Conservation (phyloP, 331 rosid genomes). For the Rhamnella rubrinervis region DNA sequence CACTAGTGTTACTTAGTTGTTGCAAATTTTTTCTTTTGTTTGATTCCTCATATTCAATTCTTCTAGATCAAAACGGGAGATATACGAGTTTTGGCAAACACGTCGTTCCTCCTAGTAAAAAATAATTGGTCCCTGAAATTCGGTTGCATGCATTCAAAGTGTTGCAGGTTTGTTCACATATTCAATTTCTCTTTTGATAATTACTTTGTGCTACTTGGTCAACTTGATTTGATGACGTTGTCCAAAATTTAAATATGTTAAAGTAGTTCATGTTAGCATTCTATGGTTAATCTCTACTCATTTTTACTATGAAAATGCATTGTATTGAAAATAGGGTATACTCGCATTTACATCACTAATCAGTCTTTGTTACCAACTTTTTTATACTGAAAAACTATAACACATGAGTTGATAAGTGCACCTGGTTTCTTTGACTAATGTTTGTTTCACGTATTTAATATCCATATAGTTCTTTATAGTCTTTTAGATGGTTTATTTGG, state of each 20-base stretch:
- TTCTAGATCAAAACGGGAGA: conserved; percentile 74
- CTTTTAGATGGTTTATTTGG: too few species aligned
- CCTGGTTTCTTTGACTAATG: too few species aligned
- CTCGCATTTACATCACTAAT: too few species aligned
- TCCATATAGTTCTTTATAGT: too few species aligned
- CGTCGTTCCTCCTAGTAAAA: conserved; percentile 66
- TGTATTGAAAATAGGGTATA: too few species aligned
- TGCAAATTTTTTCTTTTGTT: too few species aligned
- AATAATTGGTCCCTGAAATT: conserved; percentile 90
- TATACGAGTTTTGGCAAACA: conserved; percentile 63
- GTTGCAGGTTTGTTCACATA: conserved; percentile 65
- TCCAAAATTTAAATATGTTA: background rate
- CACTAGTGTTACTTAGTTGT: too few species aligned
- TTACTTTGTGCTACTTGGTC: conserved; percentile 6
- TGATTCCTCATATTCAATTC: conserved; percentile 22
- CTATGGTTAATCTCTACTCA: background rate
- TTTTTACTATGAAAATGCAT: too few species aligned
- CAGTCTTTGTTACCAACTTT: too few species aligned
- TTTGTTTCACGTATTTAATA: too few species aligned
- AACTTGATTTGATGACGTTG: background rate
- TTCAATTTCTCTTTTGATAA: conserved; percentile 19
- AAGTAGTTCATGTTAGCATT: background rate
- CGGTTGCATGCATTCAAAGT: conserved; percentile 91
- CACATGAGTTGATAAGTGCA: too few species aligned
- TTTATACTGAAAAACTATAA: too few species aligned